Evolutionary conservation across 1,284 basidiomycete species (phyloP), one percentile per base, ranked within the genome.

Genomic region (Heterobasidion annosum): DNA sequence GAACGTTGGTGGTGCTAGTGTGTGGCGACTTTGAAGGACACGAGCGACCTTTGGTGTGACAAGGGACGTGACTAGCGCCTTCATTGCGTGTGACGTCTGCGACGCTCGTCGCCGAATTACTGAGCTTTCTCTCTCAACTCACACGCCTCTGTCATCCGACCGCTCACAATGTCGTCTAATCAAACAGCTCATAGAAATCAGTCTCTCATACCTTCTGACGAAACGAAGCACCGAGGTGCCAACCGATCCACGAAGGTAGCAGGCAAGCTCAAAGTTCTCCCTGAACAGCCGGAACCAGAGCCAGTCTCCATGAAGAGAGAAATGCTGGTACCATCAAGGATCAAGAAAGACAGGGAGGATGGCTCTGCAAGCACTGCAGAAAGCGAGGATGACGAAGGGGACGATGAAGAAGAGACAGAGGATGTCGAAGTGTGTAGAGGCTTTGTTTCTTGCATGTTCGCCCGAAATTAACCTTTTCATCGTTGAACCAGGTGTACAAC

Each of bases 241-340:
- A 88, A 89, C 61, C 75, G 87, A 57, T 85, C 92, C n/a, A 94
- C 94, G 1, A 97, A 97, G 67, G 81, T 84, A 19, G 83, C 86
- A 5, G 78, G 84, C 56, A 96, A 96, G 67, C 83, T 97, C 64
- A 96, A 97, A 69, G 93, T 97, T 44, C 78, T 98, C 16, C 94
- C 94, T 46, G 93, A 95, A 61, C 91, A 96, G 64, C 91, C 91
- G 9, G 88, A 93, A 59, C 68, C 75, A 53, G 68, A 72, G 50
- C 64, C 69, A 53, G 65, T 74, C 52, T 58, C 61, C 37, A 59
- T 58, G 13, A 63, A 66, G 45, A 56, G 59, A 46, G 57, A 52
- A 15, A 56, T 64, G 1, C 61, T 64, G 16, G 56, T 62, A 1
- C 68, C 69, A 9, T 63, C 64, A 32, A 62, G 62, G 7, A 7